Conservation (phyloP, 345 rosid species). For the Eucalyptus erythrocorys region DNA sequence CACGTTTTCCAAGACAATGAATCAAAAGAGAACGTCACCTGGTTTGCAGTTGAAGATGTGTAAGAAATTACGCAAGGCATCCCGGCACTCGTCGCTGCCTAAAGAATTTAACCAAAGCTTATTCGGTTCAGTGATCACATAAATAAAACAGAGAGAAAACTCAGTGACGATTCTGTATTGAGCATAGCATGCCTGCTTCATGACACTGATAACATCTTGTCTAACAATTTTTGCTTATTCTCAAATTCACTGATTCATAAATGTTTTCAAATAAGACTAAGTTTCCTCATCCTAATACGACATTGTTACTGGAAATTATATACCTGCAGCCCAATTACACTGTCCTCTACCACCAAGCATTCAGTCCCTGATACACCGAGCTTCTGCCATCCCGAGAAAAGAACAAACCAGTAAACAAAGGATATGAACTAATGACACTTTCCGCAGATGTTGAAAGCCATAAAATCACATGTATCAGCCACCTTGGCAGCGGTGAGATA, state of each 20-base stretch:
- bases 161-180: background rate
- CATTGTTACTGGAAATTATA: background rate
- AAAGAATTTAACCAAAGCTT: background rate
- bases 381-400: constrained; percentile 29
- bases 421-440: background rate
- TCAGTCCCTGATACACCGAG: constrained; percentile 60
- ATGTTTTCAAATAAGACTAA: background rate
- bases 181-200: background rate
- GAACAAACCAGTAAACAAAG: background rate
- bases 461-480: background rate
- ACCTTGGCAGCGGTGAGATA: constrained; percentile 79
- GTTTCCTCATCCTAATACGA: background rate
- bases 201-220: background rate
- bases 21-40: constrained; percentile 26
- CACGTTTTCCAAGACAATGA: background rate
- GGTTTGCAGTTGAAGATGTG: constrained; percentile 85
- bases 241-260: background rate
- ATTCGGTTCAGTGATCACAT: background rate
- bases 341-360: constrained; percentile 92
- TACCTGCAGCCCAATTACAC: constrained; percentile 89
- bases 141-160: background rate
- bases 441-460: background rate
- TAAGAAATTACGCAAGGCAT: constrained; percentile 82
- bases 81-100: constrained; percentile 89
- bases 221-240: background rate